Conservation (phyloP, 768 basidiomycete genomes). For the Paxillus ammoniavirescens region DNA sequence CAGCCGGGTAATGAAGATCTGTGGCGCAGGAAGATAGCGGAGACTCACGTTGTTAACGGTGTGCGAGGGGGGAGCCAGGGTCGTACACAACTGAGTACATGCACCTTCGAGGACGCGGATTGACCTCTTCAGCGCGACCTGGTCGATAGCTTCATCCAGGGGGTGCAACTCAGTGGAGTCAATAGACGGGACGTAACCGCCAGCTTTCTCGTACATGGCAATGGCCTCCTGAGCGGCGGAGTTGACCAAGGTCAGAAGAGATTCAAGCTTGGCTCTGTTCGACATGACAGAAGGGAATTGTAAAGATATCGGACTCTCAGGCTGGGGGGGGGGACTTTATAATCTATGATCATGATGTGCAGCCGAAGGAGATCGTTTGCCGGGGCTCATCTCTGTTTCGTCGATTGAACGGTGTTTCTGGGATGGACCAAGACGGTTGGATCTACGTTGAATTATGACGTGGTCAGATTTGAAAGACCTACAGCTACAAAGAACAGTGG, state of each 20-base stretch:
- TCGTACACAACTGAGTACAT: conserved; percentile 34
- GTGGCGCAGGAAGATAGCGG: neutral
- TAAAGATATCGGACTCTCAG: neutral
- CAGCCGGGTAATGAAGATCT: neutral
- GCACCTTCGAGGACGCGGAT: conserved; percentile 35
- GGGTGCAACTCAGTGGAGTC: conserved; percentile 34
- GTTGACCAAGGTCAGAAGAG: conserved; percentile 31
- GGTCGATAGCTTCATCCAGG: conserved; percentile 30
- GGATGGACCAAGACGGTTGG: too few relatives aligned
- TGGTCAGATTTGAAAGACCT: too few relatives aligned
- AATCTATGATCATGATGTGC: too few relatives aligned
- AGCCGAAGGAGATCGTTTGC: too few relatives aligned
- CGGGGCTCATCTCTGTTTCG: too few relatives aligned
- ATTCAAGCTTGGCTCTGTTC: conserved; percentile 21
- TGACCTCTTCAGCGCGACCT: conserved; percentile 20
- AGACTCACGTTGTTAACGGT: conserved; percentile 30
- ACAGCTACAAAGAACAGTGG: too few relatives aligned
- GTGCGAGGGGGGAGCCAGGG: conserved; percentile 34
- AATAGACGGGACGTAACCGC: conserved; percentile 31
- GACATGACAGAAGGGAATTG: conserved; percentile 10
- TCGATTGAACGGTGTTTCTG: too few relatives aligned
- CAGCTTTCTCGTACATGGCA: conserved; percentile 30
- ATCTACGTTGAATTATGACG: too few relatives aligned
- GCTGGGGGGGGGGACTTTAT: too few relatives aligned
- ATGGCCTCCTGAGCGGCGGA: conserved; percentile 33